Evolutionary conservation across 164 flowering plant genomes (phyloP), one percentile per base, ranked within the genome.

Genomic region (Umbilicus rupestris): DNA sequence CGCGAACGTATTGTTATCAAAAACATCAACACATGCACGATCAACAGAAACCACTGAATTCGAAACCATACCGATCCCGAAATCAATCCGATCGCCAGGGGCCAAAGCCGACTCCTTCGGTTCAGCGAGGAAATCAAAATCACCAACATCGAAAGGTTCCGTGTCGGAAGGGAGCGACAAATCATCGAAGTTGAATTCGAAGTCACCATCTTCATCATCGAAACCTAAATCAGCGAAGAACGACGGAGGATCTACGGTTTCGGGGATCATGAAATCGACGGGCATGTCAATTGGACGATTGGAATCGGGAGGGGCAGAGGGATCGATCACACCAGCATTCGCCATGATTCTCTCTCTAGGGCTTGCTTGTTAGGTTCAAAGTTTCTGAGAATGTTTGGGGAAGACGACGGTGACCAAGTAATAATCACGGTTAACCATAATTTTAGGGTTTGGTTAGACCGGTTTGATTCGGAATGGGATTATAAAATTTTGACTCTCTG

Each of bases 171-270:
- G 60, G 6, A 55, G 31, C 33, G 60, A 55, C 33, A 55, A 9
- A 28, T 55, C 60, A 55, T 55, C 60, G 17, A 55, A 33, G 19
- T 55, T 55, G 31, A 55, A 55, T 11, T 55, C 33, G 16, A 55
- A 55, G 31, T 28, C 33, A 0, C 60, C 60, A 28, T 55, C 60
- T 55, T 55, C 60, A 15, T 28, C 60, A 55, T 55, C 60, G 17
- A 55, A 55, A 12, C 60, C 60, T 55, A 55, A 55, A 55, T 28
- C 60, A 55, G 33, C 60, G 60, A 55, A 55, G 17, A 55, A 55
- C 24, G 60, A 26, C 33, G 33, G 60, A 2, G 60, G n/a, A 24
- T 55, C 60, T 1, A 55, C 33, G 60, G 60, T 55, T 55, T 11
- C 9, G 7, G 60, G 35, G 19, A 55, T 28, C 19, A 33, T 55